These are phyloP conservation scores for Pyricularia grisea DNA, from an alignment of 2,329 filamentous ascomycete species.

Conservation along the genomic window DNA sequence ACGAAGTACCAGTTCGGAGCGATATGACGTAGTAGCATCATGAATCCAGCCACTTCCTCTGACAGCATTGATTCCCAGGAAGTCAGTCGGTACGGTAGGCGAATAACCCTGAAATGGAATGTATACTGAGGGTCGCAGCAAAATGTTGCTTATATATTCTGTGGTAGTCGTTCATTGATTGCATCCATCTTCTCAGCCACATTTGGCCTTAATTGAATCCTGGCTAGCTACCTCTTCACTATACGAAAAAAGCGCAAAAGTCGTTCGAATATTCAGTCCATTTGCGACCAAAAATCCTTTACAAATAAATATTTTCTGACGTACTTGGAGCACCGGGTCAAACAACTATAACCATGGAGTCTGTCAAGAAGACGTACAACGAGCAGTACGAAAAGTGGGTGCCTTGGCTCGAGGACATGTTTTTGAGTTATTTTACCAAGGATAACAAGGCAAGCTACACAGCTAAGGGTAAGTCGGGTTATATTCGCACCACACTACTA, in stretches of 20 bases:
- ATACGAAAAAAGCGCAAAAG: neutral
- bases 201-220: neutral
- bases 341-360: slow-evolving; percentile 32
- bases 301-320: too few species aligned
- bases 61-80: neutral
- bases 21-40: neutral
- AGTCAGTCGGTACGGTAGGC: too few species aligned
- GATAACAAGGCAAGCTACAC: slow-evolving; percentile 69
- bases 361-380: slow-evolving; percentile 56
- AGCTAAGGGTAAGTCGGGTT: slow-evolving; percentile 45
- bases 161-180: neutral
- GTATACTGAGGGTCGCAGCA: neutral
- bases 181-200: neutral
- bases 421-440: slow-evolving; percentile 63
- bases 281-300: too few species aligned
- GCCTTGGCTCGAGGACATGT: slow-evolving; percentile 67
- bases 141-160: neutral
- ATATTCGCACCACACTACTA: too few species aligned
- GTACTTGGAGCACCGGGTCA: too few species aligned
- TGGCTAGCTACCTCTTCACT: neutral
- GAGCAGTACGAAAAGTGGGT: slow-evolving; percentile 66
- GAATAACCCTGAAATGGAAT: neutral
- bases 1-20: neutral
- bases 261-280: too few species aligned
- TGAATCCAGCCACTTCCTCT: neutral